Conservation (phyloP, 2,329 filamentous ascomycete species). For the Colletotrichum lentis region DNA sequence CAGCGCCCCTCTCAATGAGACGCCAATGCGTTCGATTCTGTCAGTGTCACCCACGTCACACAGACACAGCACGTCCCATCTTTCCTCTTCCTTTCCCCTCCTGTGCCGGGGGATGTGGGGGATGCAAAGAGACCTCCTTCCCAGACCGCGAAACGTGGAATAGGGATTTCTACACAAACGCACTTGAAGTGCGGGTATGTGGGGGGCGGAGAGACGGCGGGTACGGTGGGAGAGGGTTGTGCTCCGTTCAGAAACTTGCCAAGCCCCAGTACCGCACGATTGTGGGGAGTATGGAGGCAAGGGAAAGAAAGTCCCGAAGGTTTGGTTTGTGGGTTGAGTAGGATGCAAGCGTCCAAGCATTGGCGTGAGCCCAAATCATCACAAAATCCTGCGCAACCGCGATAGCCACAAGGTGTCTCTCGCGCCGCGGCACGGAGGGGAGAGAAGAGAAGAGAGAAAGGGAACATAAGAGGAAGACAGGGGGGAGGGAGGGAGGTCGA, state of each 20-base stretch:
- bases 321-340: not conserved
- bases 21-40: not conserved
- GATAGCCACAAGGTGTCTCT: not conserved
- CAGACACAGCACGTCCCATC: not conserved
- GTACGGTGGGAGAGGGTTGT: not conserved
- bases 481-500: not conserved
- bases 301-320: not conserved
- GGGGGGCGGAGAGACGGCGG: too few species aligned
- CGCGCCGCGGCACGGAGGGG: not conserved
- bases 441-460: not conserved
- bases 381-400: slow-evolving; percentile 4
- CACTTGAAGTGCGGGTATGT: not conserved
- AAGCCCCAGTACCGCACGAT: not conserved
- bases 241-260: not conserved
- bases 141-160: not conserved
- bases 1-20: not conserved
- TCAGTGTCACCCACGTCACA: not conserved
- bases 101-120: not conserved
- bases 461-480: not conserved
- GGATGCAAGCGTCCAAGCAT: not conserved
- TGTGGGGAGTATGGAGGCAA: not conserved
- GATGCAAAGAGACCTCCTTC: not conserved
- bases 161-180: not conserved
- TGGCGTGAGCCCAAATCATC: slow-evolving; percentile 18
- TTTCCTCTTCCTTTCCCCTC: too few species aligned